Evolutionary conservation across 306 rosid species (phyloP).

Genomic region (Carpinus fangiana): DNA sequence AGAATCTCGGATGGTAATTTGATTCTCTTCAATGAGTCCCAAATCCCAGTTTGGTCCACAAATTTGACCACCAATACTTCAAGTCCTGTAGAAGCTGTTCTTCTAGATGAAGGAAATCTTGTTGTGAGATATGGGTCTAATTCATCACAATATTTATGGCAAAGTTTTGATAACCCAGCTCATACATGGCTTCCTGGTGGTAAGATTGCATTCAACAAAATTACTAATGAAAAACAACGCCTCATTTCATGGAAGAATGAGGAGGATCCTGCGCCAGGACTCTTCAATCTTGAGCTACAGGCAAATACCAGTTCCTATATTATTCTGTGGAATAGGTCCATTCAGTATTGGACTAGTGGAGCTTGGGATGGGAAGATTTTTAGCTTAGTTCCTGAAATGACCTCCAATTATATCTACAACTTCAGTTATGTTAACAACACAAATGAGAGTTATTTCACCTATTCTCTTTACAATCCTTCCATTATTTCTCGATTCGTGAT

Average conservation of each 20-base stretch:
- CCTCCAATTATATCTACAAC: too few species aligned
- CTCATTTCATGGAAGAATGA: slow-evolving; percentile 65
- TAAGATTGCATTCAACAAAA: slow-evolving; percentile 39
- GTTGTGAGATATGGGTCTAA: slow-evolving; percentile 33
- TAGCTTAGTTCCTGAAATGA: too few species aligned
- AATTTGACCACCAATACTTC: slow-evolving; percentile 37
- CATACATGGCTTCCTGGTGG: slow-evolving; percentile 60
- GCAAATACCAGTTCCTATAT: slow-evolving; percentile 20
- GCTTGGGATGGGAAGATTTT: too few species aligned
- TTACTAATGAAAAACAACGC: slow-evolving; percentile 40
- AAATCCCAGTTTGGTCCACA: slow-evolving; percentile 61
- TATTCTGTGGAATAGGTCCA: slow-evolving; percentile 41
- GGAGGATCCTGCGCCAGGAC: slow-evolving; percentile 47
- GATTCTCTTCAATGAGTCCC: slow-evolving; percentile 40
- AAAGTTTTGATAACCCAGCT: slow-evolving; percentile 63
- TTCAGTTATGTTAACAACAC: slow-evolving; percentile 38
- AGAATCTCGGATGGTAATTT: slow-evolving; percentile 45
- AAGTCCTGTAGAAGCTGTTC: slow-evolving; percentile 35
- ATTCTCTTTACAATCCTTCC: slow-evolving; percentile 21
- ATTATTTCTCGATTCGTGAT: slow-evolving; percentile 26
- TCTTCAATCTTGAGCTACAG: slow-evolving; percentile 43
- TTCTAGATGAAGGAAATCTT: slow-evolving; percentile 55
- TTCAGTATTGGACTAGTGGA: too few species aligned
- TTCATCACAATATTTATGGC: slow-evolving; percentile 40
- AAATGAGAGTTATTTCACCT: slow-evolving; percentile 54